Evolutionary conservation across 1,284 basidiomycete genomes (phyloP).

Genomic region (Ustilago trichophora): DNA sequence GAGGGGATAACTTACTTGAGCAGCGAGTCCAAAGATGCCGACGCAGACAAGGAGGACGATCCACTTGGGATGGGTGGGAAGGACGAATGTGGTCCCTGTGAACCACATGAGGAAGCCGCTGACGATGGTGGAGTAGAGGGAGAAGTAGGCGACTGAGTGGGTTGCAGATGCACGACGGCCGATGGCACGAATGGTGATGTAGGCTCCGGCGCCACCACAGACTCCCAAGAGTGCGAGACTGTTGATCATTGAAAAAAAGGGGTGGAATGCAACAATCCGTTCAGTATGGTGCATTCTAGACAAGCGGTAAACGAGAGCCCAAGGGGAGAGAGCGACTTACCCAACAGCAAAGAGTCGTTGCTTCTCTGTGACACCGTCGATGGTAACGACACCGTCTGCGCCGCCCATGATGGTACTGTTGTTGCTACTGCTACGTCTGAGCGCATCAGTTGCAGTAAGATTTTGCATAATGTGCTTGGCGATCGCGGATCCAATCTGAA

Average conservation of each 20-base stretch:
- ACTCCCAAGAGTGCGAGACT: constrained; percentile 74
- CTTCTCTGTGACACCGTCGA: constrained; percentile 63
- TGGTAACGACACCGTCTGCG: constrained; percentile 1
- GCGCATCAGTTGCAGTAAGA: constrained; percentile 1
- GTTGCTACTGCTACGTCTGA: constrained; percentile 45
- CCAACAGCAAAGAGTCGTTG: constrained; percentile 72
- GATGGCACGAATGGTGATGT: constrained; percentile 76
- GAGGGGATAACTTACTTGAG: constrained; percentile 26
- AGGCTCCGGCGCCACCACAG: constrained; percentile 73
- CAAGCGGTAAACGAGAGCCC: constrained; percentile 66
- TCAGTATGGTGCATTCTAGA: too few species aligned
- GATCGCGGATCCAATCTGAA: constrained; percentile 8
- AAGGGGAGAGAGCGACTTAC: constrained; percentile 70
- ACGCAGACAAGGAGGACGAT: constrained; percentile 46
- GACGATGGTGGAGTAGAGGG: constrained; percentile 73
- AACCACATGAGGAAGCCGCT: constrained; percentile 67
- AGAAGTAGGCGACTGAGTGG: constrained; percentile 78
- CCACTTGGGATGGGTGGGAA: constrained; percentile 37
- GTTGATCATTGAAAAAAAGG: background rate
- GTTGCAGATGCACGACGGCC: constrained; percentile 78
- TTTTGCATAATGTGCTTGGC: constrained; percentile 25
- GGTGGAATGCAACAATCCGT: background rate
- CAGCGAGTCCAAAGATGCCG: constrained; percentile 50
- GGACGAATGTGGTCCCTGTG: constrained; percentile 36
- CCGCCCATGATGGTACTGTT: constrained; percentile 2